Conservation (phyloP, 768 basidiomycete genomes). For the Xerocomellus intermedius region DNA sequence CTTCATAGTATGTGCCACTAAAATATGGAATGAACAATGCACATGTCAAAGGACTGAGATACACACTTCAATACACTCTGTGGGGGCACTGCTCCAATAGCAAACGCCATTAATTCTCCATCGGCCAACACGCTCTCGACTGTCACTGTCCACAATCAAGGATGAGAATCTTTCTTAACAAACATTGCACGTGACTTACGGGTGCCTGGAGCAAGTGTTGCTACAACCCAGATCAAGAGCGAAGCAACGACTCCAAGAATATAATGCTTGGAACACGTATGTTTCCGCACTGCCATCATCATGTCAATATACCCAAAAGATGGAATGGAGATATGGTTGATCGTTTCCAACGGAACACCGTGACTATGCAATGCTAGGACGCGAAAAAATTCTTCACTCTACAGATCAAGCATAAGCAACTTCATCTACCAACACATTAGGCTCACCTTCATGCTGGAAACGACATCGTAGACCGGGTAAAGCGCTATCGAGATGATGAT, state of each 20-base stretch:
- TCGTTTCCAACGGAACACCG: constrained; percentile 23
- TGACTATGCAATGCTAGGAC: constrained; percentile 6
- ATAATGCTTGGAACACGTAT: constrained; percentile 24
- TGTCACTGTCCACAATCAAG: constrained; percentile 12
- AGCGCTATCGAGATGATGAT: constrained; percentile 30
- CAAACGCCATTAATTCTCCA: constrained; percentile 22
- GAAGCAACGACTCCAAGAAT: constrained; percentile 16
- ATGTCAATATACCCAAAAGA: constrained; percentile 18
- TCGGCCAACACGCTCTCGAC: constrained; percentile 23
- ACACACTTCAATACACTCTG: constrained; percentile 30
- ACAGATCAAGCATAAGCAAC: background rate
- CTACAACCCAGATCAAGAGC: constrained; percentile 18
- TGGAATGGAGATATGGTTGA: constrained; percentile 25
- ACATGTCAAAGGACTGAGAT: background rate
- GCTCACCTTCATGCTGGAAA: constrained; percentile 21
- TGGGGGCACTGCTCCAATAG: constrained; percentile 18
- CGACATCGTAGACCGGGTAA: constrained; percentile 17
- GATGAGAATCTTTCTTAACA: background rate
- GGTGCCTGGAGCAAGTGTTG: constrained; percentile 25
- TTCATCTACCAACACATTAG: background rate
- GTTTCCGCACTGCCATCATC: constrained; percentile 16
- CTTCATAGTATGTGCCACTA: background rate
- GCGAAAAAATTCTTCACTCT: constrained; percentile 34
- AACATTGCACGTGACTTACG: constrained; percentile 16
- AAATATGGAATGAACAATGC: background rate